phyloP scores from a whole-genome alignment of 2,329 filamentous ascomycete genomes.

The Chaetomium sp. region DNA sequence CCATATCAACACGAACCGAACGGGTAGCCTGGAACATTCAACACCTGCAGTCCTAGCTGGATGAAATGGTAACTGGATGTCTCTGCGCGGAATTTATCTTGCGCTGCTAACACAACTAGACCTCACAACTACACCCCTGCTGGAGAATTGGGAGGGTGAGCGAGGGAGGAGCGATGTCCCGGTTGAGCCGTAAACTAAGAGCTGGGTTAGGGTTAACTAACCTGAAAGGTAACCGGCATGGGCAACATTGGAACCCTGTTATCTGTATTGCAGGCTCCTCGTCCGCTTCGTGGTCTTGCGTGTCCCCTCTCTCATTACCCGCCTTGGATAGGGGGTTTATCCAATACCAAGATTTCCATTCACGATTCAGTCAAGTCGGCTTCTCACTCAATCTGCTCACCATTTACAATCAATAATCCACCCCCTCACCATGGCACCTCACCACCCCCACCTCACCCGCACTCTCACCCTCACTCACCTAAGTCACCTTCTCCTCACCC shows the following conservation, averaged over 20 bases:
- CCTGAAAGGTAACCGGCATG: not conserved
- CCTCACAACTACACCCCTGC: too few relatives aligned
- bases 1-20: slow-evolving; percentile 1
- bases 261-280: not conserved
- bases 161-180: not conserved
- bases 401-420: not conserved
- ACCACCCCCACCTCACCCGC: not conserved
- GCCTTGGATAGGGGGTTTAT: not conserved
- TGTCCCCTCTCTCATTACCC: not conserved
- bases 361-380: not conserved
- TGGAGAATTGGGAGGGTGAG: too few relatives aligned
- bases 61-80: not conserved
- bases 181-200: not conserved
- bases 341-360: too few relatives aligned
- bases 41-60: not conserved
- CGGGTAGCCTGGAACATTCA: too few relatives aligned
- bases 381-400: not conserved
- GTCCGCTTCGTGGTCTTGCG: not conserved
- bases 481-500: not conserved
- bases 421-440: not conserved
- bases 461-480: not conserved
- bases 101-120: too few relatives aligned
- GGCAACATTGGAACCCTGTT: not conserved
- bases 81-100: too few relatives aligned
- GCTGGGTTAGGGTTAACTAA: not conserved